phyloP scores from a whole-genome alignment of 805 yeast species.

The Spathaspora girioi region DNA sequence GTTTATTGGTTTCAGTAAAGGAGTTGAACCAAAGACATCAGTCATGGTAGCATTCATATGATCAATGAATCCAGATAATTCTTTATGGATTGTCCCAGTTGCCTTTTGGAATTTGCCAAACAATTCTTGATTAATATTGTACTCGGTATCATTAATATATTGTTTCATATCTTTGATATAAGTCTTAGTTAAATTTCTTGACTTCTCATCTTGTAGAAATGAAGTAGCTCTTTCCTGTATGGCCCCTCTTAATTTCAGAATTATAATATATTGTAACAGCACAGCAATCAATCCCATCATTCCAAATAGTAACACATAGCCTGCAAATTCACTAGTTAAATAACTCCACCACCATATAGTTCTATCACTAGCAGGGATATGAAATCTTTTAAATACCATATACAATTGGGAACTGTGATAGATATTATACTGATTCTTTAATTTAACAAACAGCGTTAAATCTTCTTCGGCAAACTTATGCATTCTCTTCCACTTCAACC shows the following conservation, averaged over 20 bases:
- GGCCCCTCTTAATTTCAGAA: slow-evolving; percentile 16
- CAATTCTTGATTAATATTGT: slow-evolving; percentile 54
- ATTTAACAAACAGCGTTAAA: slow-evolving; percentile 30
- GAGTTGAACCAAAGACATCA: slow-evolving; percentile 63
- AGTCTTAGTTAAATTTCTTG: not conserved
- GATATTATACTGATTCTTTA: slow-evolving; percentile 7
- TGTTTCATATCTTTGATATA: slow-evolving; percentile 43
- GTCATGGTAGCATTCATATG: slow-evolving; percentile 58
- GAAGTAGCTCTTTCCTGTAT: not conserved
- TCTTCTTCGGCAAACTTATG: slow-evolving; percentile 23
- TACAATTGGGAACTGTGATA: slow-evolving; percentile 11
- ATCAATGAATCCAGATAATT: slow-evolving; percentile 54
- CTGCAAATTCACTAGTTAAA: slow-evolving; percentile 50
- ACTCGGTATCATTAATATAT: slow-evolving; percentile 48
- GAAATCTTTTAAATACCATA: slow-evolving; percentile 7
- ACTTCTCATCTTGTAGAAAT: not conserved
- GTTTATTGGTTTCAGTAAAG: slow-evolving; percentile 58
- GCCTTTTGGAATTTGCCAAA: slow-evolving; percentile 64
- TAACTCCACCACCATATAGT: slow-evolving; percentile 46
- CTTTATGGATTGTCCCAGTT: slow-evolving; percentile 54
- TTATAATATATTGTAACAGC: slow-evolving; percentile 49
- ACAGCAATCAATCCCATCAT: slow-evolving; percentile 54
- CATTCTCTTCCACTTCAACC: slow-evolving; percentile 31
- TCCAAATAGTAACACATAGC: slow-evolving; percentile 49
- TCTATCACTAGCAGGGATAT: slow-evolving; percentile 6